These are phyloP conservation scores for Chytriomyces sp. DNA, from an alignment of 192 early-diverging fungal species.

Conservation along the genomic window DNA sequence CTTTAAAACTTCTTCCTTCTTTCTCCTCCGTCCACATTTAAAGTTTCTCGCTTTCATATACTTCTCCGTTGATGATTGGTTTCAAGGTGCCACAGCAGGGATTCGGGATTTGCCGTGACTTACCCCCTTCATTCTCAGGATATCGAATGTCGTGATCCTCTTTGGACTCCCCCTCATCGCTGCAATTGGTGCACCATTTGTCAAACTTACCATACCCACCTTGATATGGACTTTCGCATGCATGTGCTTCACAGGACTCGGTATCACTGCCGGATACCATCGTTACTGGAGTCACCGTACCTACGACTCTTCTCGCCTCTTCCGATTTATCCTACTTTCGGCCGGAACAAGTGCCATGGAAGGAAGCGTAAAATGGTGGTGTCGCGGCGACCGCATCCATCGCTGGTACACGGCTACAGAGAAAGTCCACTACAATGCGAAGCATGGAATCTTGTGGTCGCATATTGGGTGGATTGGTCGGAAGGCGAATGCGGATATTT, in stretches of 20 bases:
- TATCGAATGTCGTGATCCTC: conserved; percentile 37
- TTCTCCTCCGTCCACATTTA: too few species aligned
- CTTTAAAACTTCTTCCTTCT: too few species aligned
- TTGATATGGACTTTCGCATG: conserved; percentile 68
- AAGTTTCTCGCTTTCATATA: too few species aligned
- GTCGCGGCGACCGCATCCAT: conserved; percentile 23
- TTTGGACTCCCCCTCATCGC: conserved; percentile 70
- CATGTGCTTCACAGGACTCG: conserved; percentile 79
- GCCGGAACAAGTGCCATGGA: conserved; percentile 20
- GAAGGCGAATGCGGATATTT: conserved; percentile 45
- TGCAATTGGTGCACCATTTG: conserved; percentile 76
- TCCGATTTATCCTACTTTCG: conserved; percentile 31
- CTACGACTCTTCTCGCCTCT: conserved; percentile 47
- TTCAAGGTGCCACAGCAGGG: too few species aligned
- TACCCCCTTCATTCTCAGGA: conserved; percentile 34
- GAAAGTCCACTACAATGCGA: conserved; percentile 56
- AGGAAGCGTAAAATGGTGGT: conserved; percentile 62
- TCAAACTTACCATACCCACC: conserved; percentile 68
- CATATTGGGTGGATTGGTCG: conserved; percentile 58
- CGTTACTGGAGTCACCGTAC: conserved; percentile 56
- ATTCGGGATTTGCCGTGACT: too few species aligned
- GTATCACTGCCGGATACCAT: conserved; percentile 69
- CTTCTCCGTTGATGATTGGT: too few species aligned
- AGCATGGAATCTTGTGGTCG: conserved; percentile 49
- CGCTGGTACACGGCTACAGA: conserved; percentile 50